phyloP scores from a whole-genome alignment of 2,329 filamentous ascomycete genomes.

The Orbilia oligospora region DNA sequence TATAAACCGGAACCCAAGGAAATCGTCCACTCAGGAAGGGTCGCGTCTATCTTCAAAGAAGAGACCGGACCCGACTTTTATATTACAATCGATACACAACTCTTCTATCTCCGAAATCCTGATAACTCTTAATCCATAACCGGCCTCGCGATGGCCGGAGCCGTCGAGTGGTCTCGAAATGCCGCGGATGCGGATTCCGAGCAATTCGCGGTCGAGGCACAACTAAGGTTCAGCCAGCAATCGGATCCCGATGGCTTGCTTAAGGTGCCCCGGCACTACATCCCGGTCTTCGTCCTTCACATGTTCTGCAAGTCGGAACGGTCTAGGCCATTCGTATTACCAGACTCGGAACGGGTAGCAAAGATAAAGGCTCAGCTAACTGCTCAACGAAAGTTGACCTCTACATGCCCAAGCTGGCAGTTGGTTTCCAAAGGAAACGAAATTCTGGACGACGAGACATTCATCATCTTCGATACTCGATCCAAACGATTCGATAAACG shows the following conservation, averaged over 20 bases:
- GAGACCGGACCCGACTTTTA: slow-evolving; percentile 29
- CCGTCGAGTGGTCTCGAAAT: slow-evolving; percentile 64
- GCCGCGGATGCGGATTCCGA: slow-evolving; percentile 62
- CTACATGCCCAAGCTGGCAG: slow-evolving; percentile 55
- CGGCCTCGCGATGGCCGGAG: slow-evolving; percentile 62
- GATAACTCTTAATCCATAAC: slow-evolving; percentile 46
- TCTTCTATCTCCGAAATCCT: slow-evolving; percentile 39
- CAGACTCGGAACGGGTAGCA: slow-evolving; percentile 52
- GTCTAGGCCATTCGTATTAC: slow-evolving; percentile 59
- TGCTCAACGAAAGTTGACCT: slow-evolving; percentile 53
- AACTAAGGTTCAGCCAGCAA: slow-evolving; percentile 62
- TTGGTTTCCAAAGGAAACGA: slow-evolving; percentile 39
- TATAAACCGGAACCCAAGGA: slow-evolving; percentile 46
- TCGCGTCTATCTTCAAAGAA: slow-evolving; percentile 42
- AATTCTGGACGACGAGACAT: slow-evolving; percentile 63
- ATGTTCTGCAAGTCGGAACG: slow-evolving; percentile 63
- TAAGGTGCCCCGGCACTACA: slow-evolving; percentile 63
- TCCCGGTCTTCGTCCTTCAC: slow-evolving; percentile 64
- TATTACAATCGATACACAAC: slow-evolving; percentile 34
- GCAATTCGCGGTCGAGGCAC: slow-evolving; percentile 59
- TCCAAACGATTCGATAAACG: slow-evolving; percentile 63
- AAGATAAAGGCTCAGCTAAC: slow-evolving; percentile 57
- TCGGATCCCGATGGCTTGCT: slow-evolving; percentile 63
- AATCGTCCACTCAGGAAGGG: slow-evolving; percentile 30
- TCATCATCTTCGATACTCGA: slow-evolving; percentile 64